phyloP scores from a whole-genome alignment of 768 basidiomycete species.

The Grammothele lineata region DNA sequence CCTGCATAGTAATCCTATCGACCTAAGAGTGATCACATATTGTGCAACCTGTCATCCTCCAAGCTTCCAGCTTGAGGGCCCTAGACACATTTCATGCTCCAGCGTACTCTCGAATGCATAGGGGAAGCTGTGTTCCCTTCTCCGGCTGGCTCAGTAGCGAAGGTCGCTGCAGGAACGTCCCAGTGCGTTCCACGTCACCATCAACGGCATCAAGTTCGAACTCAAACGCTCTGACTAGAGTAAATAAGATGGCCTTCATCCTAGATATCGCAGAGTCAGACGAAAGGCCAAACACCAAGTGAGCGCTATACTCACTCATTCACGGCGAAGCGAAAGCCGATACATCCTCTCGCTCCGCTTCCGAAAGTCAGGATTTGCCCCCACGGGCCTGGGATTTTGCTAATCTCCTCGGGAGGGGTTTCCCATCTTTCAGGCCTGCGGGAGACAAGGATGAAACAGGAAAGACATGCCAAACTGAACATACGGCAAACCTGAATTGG shows the following conservation, averaged over 20 bases:
- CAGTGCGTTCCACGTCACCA: background rate
- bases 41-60: too few relatives aligned
- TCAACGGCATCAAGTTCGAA: background rate
- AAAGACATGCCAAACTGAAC: background rate
- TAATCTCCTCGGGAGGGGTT: background rate
- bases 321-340: background rate
- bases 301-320: background rate
- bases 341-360: background rate
- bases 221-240: background rate
- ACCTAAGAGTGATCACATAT: too few relatives aligned
- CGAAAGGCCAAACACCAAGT: too few relatives aligned
- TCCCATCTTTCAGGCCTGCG: background rate
- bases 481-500: conserved; percentile 45
- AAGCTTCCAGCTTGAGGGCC: too few relatives aligned
- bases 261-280: too few relatives aligned
- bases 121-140: background rate
- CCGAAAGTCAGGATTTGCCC: background rate
- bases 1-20: too few relatives aligned
- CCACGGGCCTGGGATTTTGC: background rate
- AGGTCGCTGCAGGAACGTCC: background rate
- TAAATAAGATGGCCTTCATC: background rate
- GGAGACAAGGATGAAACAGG: background rate
- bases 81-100: too few relatives aligned
- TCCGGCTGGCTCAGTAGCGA: background rate
- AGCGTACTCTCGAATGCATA: background rate